Conservation (phyloP, 805 yeast genomes). For the Candida sithepensis region DNA sequence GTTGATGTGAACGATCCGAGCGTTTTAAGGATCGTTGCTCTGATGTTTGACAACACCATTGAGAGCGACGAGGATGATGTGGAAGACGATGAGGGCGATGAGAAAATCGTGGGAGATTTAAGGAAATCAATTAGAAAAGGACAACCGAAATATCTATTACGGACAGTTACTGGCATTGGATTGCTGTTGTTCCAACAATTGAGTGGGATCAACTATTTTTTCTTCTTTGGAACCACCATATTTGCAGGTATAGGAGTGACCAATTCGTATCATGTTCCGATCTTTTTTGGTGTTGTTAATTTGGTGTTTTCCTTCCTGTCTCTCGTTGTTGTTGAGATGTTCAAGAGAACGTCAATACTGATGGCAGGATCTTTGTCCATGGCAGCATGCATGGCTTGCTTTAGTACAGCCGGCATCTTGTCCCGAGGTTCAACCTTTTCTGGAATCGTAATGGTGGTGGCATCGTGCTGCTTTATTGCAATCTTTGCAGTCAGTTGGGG, state of each 20-base stretch:
- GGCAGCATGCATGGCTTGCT: conserved; percentile 50
- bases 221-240: conserved; percentile 61
- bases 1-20: conserved; percentile 19
- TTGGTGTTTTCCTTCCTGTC: conserved; percentile 49
- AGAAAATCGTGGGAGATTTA: not conserved
- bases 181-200: conserved; percentile 41
- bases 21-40: conserved; percentile 18
- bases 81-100: not conserved
- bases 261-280: conserved; percentile 54
- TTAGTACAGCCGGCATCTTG: conserved; percentile 53
- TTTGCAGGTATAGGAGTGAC: conserved; percentile 48
- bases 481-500: conserved; percentile 74
- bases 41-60: conserved; percentile 15
- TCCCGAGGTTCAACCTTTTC: conserved; percentile 30
- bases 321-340: conserved; percentile 42
- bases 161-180: conserved; percentile 29
- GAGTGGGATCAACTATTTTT: conserved; percentile 64
- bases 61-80: conserved; percentile 4
- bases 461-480: conserved; percentile 55
- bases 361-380: conserved; percentile 46
- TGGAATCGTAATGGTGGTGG: conserved; percentile 49
- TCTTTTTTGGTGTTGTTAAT: conserved; percentile 53
- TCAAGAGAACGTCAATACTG: conserved; percentile 46
- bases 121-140: conserved; percentile 22
- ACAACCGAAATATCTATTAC: conserved; percentile 26